Evolutionary conservation across 192 early-diverging fungal genomes (phyloP).

Genomic region (Coemansia sp.): DNA sequence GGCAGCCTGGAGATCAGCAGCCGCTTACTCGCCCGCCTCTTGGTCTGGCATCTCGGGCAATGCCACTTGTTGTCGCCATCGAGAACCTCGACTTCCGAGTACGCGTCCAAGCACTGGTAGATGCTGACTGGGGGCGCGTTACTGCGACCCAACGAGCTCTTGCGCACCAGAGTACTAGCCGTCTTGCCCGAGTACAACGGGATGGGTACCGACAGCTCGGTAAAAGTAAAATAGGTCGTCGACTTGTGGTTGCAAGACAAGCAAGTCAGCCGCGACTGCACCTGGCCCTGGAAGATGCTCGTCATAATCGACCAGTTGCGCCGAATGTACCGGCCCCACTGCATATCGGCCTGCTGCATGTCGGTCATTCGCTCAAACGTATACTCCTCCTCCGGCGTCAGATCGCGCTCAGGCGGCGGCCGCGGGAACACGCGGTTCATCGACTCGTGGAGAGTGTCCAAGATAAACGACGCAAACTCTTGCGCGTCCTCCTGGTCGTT

Average conservation of each 20-base stretch:
- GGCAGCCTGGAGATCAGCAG: slow-evolving; percentile 80
- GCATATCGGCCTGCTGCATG: slow-evolving; percentile 56
- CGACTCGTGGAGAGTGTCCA: slow-evolving; percentile 91
- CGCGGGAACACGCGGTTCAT: slow-evolving; percentile 66
- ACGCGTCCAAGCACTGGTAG: slow-evolving; percentile 83
- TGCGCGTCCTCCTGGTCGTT: slow-evolving; percentile 96
- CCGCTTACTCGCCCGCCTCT: slow-evolving; percentile 71
- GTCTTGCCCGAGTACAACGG: slow-evolving; percentile 55
- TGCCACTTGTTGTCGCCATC: slow-evolving; percentile 91
- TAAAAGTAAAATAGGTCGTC: slow-evolving; percentile 84
- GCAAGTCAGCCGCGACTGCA: slow-evolving; percentile 48
- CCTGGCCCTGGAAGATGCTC: slow-evolving; percentile 80
- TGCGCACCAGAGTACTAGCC: slow-evolving; percentile 18
- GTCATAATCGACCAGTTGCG: slow-evolving; percentile 83
- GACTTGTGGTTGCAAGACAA: slow-evolving; percentile 40
- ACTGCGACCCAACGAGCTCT: slow-evolving; percentile 10
- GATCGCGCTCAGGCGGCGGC: slow-evolving; percentile 45
- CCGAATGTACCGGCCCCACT: slow-evolving; percentile 73
- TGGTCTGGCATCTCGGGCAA: slow-evolving; percentile 79
- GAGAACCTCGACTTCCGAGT: slow-evolving; percentile 79
- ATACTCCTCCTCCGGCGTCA: slow-evolving; percentile 48
- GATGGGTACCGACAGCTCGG: slow-evolving; percentile 89
- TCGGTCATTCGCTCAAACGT: slow-evolving; percentile 72
- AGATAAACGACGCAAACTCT: slow-evolving; percentile 87
- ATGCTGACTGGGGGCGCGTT: slow-evolving; percentile 44